Conservation (phyloP, 2,329 filamentous ascomycete genomes). For the Colletotrichum sp. region DNA sequence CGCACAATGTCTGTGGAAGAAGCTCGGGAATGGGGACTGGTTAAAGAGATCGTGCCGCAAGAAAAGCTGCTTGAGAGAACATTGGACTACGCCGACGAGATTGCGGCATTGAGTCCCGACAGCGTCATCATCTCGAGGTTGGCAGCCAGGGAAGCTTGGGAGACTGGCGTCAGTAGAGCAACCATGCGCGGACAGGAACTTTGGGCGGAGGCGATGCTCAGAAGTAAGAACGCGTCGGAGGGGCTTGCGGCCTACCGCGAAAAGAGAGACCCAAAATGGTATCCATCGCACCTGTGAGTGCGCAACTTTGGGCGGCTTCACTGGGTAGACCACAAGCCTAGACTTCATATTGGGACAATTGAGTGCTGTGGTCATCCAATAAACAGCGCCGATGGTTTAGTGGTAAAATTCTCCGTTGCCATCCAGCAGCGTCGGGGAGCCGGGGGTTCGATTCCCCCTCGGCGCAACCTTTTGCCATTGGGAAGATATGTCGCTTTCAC, state of each 20-base stretch:
- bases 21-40: conserved; percentile 34
- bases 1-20: conserved; percentile 29
- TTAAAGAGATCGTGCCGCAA: conserved; percentile 33
- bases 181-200: conserved; percentile 37
- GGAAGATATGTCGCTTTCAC: not conserved
- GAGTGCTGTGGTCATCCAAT: not conserved
- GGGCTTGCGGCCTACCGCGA: conserved; percentile 33
- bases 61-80: conserved; percentile 32
- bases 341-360: not conserved
- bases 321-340: no score
- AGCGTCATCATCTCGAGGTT: conserved; percentile 36
- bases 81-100: conserved; percentile 32
- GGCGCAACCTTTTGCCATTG: not conserved
- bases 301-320: not conserved
- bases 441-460: conserved; percentile 23
- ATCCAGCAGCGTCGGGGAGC: conserved; percentile 19
- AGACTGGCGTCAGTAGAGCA: conserved; percentile 35
- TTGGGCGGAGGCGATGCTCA: conserved; percentile 33
- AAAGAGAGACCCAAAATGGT: conserved; percentile 34
- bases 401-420: conserved; percentile 23
- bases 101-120: conserved; percentile 36
- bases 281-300: conserved; percentile 28
- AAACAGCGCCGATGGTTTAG: conserved; percentile 19
- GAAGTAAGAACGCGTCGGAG: conserved; percentile 32
- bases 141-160: conserved; percentile 37